Evolutionary conservation across 768 basidiomycete species (phyloP).

Genomic region (Lactarius indigo): DNA sequence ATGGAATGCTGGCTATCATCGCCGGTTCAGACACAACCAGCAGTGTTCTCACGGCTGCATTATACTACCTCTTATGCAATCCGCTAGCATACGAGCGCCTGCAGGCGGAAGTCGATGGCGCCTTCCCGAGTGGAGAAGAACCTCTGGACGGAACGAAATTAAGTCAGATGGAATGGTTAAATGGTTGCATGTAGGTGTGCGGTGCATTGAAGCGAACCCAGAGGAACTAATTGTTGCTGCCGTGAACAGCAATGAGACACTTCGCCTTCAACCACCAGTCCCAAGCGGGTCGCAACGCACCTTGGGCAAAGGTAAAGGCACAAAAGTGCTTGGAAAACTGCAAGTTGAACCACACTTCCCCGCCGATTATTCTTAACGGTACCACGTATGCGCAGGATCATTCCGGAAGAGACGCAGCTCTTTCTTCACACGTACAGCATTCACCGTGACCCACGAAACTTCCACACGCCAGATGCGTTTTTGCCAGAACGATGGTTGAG

Average conservation of each 20-base stretch:
- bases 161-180: constrained; percentile 6
- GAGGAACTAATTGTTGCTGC: not conserved
- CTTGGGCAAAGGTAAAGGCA: not conserved
- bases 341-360: not conserved
- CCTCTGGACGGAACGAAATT: constrained; percentile 4
- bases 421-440: not conserved
- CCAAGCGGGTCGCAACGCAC: not conserved
- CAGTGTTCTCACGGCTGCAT: not conserved
- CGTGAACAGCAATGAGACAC: not conserved
- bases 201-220: not conserved
- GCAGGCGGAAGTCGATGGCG: not conserved
- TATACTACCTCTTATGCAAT: not conserved
- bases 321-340: not conserved
- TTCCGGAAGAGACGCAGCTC: not conserved
- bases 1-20: not conserved
- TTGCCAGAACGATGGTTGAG: not conserved
- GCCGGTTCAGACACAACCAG: not conserved
- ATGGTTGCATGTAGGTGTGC: constrained; percentile 6
- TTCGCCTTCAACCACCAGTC: not conserved
- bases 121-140: constrained; percentile 1
- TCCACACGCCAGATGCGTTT: not conserved
- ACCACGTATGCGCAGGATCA: not conserved
- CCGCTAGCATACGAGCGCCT: not conserved
- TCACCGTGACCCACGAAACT: not conserved
- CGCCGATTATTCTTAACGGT: not conserved